phyloP scores from a whole-genome alignment of 495 filamentous ascomycete species.

The Daldinia childiae region DNA sequence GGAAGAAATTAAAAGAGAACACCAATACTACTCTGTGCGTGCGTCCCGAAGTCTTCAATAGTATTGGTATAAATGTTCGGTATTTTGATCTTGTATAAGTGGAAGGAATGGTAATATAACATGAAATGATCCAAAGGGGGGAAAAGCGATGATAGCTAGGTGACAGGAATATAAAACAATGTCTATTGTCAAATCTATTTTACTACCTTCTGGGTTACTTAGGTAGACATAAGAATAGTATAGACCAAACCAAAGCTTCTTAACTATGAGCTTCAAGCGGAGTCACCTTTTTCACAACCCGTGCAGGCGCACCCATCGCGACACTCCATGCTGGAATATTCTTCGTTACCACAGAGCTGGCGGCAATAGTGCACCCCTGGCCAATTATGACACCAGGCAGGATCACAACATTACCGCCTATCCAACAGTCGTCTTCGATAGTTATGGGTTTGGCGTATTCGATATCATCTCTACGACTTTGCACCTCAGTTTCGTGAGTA shows the following conservation, averaged over 20 bases:
- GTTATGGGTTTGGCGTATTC: slow-evolving; percentile 79
- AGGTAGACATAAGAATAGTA: not conserved
- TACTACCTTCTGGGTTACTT: too few relatives aligned
- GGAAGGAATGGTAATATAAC: not conserved
- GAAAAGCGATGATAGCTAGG: not conserved
- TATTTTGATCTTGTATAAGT: not conserved
- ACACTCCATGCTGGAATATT: slow-evolving; percentile 52
- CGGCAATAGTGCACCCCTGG: slow-evolving; percentile 72
- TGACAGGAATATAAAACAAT: not conserved
- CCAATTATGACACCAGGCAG: slow-evolving; percentile 85
- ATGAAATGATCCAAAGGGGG: not conserved
- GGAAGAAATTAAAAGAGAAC: not conserved
- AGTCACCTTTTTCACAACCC: slow-evolving; percentile 42
- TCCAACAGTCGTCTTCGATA: slow-evolving; percentile 90
- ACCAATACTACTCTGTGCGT: not conserved
- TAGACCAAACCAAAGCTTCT: too few relatives aligned
- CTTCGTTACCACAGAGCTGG: slow-evolving; percentile 91
- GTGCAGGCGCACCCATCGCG: slow-evolving; percentile 41
- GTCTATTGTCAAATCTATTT: not conserved
- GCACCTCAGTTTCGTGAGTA: slow-evolving; percentile 77
- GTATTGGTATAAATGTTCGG: not conserved
- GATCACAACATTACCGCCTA: slow-evolving; percentile 80
- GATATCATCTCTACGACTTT: slow-evolving; percentile 78
- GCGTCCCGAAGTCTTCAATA: not conserved
- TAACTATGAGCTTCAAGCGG: slow-evolving; percentile 11